phyloP scores from a whole-genome alignment of 768 basidiomycete species.

The Mycena rosella region DNA sequence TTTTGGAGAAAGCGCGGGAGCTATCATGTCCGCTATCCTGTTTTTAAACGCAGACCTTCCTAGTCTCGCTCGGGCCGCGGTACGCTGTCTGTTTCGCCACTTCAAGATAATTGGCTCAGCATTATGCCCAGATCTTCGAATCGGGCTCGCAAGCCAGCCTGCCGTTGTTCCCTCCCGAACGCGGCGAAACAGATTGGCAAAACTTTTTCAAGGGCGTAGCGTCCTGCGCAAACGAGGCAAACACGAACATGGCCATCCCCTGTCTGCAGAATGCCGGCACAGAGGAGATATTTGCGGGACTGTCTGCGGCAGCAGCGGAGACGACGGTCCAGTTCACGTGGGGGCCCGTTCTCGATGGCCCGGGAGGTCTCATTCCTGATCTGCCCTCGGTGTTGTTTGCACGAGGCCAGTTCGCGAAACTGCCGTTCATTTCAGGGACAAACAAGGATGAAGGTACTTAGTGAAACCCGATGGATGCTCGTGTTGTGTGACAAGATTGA shows the following conservation, averaged over 20 bases:
- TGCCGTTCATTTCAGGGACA: not conserved
- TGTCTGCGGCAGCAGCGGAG: not conserved
- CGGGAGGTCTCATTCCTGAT: not conserved
- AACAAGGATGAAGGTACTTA: not conserved
- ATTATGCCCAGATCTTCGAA: slow-evolving; percentile 52
- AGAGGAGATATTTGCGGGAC: not conserved
- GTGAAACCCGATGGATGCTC: not conserved
- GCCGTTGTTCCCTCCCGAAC: slow-evolving; percentile 43
- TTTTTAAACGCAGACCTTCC: slow-evolving; percentile 48
- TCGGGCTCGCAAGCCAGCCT: slow-evolving; percentile 51
- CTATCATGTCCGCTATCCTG: slow-evolving; percentile 54
- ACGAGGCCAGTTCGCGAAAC: not conserved
- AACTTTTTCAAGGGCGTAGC: slow-evolving; percentile 28
- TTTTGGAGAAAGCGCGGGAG: slow-evolving; percentile 63
- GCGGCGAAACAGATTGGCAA: slow-evolving; percentile 46
- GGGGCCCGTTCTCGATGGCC: no score
- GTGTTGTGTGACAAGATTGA: not conserved
- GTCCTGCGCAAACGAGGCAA: not conserved
- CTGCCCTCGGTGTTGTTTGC: not conserved
- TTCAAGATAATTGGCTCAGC: not conserved
- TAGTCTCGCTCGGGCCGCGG: slow-evolving; percentile 46
- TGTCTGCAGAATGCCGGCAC: not conserved
- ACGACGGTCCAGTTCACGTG: not conserved
- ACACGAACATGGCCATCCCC: not conserved
- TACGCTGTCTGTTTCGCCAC: slow-evolving; percentile 20